Base-by-base conservation (phyloP, 805 yeast genomes). In the Kodamaea laetipori region DNA sequence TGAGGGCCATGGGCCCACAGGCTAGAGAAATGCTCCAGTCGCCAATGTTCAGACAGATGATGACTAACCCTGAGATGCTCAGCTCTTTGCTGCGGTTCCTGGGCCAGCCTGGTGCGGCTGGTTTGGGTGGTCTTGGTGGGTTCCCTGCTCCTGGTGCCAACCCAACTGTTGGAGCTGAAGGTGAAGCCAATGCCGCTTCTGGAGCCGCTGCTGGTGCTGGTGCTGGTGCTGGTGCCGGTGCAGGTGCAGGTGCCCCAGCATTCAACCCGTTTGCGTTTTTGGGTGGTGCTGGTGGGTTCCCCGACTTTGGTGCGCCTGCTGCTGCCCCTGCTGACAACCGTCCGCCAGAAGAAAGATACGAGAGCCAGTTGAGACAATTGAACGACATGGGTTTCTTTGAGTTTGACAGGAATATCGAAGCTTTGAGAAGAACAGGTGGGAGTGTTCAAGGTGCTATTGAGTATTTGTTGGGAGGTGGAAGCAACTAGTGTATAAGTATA, bases 381-480 rank as follows among this genome's bases (percentile, higher is more conserved):
- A 71, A 71, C 53, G 76, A 71, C 48, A 71, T 71, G 76, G 76
- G 76, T n/a, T 92, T 92, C 69, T 81, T 79, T 53, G 97, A 92
- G 53, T 92, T 92, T 60, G 98, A 92, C 53, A 77, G 87, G 53
- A 94, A 94, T 59, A 90, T 94, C 17, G 82, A 81, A 21, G 98
- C 98, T 1, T 76, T 94, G 56, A 81, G 97, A 70, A 81, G 98
- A 67, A 81, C 92, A 43, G 99, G 99, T 25, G 99, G 99, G 6
- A 87, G 90, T 50, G 97, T 92, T 18, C 97, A 92, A 68, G 97
- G 97, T 36, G 99, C 99, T 8, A 74, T 92, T 40, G 97, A 92
- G 64, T 86, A 88, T 42, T 70, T 90, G 54, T 74, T 90, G 45
- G 53, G 55, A n/a, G 41, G 43, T 15, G 24, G 24, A 21, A 21